Conservation (phyloP, 1,139 yeast genomes). For the Suhomyces choctaworum region DNA sequence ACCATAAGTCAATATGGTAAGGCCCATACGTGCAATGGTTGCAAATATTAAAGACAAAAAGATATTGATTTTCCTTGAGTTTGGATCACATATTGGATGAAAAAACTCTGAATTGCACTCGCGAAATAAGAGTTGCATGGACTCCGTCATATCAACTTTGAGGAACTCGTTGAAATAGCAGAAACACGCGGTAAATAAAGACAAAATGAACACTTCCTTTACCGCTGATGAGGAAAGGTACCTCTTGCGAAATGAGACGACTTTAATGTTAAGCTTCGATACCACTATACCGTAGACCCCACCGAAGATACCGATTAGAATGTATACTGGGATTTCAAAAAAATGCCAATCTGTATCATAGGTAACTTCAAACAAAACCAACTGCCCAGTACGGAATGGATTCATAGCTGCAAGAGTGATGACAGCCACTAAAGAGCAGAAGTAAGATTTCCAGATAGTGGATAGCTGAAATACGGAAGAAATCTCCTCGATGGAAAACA, state of each 20-base stretch:
- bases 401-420: slow-evolving; percentile 73
- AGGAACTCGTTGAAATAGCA: slow-evolving; percentile 85
- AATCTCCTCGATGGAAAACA: slow-evolving; percentile 74
- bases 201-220: slow-evolving; percentile 68
- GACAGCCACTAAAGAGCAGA: slow-evolving; percentile 87
- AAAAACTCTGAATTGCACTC: slow-evolving; percentile 62
- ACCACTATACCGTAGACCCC: slow-evolving; percentile 86
- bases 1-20: slow-evolving; percentile 86
- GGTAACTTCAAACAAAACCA: slow-evolving; percentile 85
- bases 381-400: slow-evolving; percentile 93
- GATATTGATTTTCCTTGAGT: slow-evolving; percentile 28
- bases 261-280: slow-evolving; percentile 74
- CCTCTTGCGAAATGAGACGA: slow-evolving; percentile 75
- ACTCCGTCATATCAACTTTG: slow-evolving; percentile 88
- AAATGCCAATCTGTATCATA: slow-evolving; percentile 87
- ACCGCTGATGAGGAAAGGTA: slow-evolving; percentile 60
- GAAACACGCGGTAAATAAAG: slow-evolving; percentile 69
- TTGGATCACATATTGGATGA: slow-evolving; percentile 51
- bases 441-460: slow-evolving; percentile 89
- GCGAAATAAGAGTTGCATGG: slow-evolving; percentile 86
- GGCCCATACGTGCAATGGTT: slow-evolving; percentile 63
- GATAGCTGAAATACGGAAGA: slow-evolving; percentile 69
- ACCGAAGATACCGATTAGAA: slow-evolving; percentile 83
- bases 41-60: slow-evolving; percentile 65
- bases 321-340: slow-evolving; percentile 79